Evolutionary conservation across 1,284 basidiomycete genomes (phyloP), one percentile per base, ranked within the genome.

Genomic region (Cystobasidium sp.): DNA sequence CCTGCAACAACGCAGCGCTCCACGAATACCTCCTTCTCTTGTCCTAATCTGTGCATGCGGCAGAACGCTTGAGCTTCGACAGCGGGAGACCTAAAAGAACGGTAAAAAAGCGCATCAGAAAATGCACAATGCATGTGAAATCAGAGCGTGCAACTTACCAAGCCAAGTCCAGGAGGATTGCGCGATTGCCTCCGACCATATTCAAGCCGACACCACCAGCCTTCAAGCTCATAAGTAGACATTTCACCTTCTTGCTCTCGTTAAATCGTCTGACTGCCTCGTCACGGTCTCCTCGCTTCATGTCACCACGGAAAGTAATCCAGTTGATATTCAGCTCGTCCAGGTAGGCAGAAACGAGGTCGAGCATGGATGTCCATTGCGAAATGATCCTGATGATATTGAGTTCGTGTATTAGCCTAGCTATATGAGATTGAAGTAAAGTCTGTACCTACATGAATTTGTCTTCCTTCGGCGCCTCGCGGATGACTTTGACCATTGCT

Each of bases 111-210:
- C 76, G 49, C 76, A 66, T 55, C 24, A 58, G 67, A 10, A 9
- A 37, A 1, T 41, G 16, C 5, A 12, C 22, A 56, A 18, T n/a
- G 20, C 77, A 68, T 64, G 63, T 44, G 14, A 12, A 2, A 8
- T 1, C 0, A 14, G 22, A 37, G 37, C 37, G 41, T 12, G 31
- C 9, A 31, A 63, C 16, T 7, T 8, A 39, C 69, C 31, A 90
- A n/a, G 87, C 87, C 37, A 90, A 81, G 79, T 90, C 89, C 84
- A 91, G 85, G 16, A 86, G 86, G 58, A 89, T 88, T 55, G 89
- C 87, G 63, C 76, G 68, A 69, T 75, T 78, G 18, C 74, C 77
- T 10, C 77, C 46, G 0, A 66, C 75, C 14, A 77, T 49, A 52
- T 77, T 81, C n/a, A 81, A 72, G 5, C 80, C 80, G 24, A 81